Evolutionary conservation across 805 yeast species (phyloP).

Genomic region (Yamadazyma akitaensis): DNA sequence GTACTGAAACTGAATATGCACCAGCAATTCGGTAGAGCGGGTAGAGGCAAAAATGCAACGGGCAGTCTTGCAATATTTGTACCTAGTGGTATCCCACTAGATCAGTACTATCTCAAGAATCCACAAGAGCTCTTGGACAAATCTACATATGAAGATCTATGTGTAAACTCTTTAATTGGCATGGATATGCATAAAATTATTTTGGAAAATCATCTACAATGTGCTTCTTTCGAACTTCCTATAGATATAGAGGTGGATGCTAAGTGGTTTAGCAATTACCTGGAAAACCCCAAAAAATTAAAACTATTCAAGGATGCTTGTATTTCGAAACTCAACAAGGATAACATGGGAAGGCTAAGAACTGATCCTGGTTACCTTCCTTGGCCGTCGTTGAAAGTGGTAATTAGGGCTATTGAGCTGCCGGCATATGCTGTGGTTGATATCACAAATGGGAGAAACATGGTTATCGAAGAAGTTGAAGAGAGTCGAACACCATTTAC

Average conservation of each 20-base stretch:
- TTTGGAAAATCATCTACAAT: conserved; percentile 81
- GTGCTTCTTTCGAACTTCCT: conserved; percentile 89
- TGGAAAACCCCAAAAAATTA: conserved; percentile 11
- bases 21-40: conserved; percentile 97
- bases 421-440: conserved; percentile 87
- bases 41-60: conserved; percentile 63
- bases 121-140: conserved; percentile 55
- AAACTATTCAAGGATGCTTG: conserved; percentile 29
- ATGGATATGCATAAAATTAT: conserved; percentile 40
- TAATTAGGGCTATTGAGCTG: conserved; percentile 81
- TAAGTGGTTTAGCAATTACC: conserved; percentile 44
- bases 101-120: conserved; percentile 75
- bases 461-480: conserved; percentile 85
- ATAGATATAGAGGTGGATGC: conserved; percentile 51
- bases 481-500: conserved; percentile 88
- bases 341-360: conserved; percentile 27
- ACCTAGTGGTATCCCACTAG: conserved; percentile 80
- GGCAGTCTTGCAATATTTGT: conserved; percentile 86
- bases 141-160: conserved; percentile 36
- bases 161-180: conserved; percentile 36
- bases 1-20: conserved; percentile 79
- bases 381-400: conserved; percentile 74
- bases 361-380: conserved; percentile 58
- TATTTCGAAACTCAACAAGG: conserved; percentile 33
- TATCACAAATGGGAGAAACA: conserved; percentile 69